A percentile compares a stretch with the other conserved stretches of the same genome.
Evolutionary conservation across 1,139 yeast genomes (phyloP).

Genomic region (Kazachstania sp.): DNA sequence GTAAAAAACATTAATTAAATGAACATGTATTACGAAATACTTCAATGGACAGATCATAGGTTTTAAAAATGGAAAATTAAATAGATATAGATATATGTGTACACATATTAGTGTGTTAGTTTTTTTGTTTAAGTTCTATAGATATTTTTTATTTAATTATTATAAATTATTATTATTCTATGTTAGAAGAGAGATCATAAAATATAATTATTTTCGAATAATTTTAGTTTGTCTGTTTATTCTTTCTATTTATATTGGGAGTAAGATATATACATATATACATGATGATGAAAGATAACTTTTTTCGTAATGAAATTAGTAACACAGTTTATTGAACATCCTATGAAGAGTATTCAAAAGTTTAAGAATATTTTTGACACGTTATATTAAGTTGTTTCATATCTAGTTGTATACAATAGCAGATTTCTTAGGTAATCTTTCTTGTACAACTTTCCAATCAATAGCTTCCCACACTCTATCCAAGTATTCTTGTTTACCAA

Average conservation of each 20-base stretch:
- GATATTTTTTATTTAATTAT: too few relatives aligned
- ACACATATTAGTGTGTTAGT: neutral
- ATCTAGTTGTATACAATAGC: constrained; percentile 3
- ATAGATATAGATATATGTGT: too few relatives aligned
- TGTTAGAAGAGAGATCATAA: neutral
- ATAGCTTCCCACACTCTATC: constrained; percentile 65
- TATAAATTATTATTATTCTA: neutral
- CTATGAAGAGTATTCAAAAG: neutral
- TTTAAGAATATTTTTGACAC: neutral
- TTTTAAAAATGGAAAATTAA: too few relatives aligned
- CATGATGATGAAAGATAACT: neutral
- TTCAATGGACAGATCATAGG: too few relatives aligned
- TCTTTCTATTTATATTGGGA: neutral
- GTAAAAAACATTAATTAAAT: constrained; percentile 23
- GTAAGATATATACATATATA: neutral
- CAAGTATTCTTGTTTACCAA: constrained; percentile 58
- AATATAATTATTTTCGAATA: neutral
- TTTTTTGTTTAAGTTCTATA: too few relatives aligned
- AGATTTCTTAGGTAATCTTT: constrained; percentile 43
- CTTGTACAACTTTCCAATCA: constrained; percentile 58
- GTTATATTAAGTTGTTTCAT: neutral
- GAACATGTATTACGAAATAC: too few relatives aligned
- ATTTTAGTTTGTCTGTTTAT: neutral
- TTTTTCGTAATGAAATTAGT: too few relatives aligned
- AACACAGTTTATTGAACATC: too few relatives aligned